Conservation (phyloP, 805 yeast genomes). For the Barnettozyma vustinii region DNA sequence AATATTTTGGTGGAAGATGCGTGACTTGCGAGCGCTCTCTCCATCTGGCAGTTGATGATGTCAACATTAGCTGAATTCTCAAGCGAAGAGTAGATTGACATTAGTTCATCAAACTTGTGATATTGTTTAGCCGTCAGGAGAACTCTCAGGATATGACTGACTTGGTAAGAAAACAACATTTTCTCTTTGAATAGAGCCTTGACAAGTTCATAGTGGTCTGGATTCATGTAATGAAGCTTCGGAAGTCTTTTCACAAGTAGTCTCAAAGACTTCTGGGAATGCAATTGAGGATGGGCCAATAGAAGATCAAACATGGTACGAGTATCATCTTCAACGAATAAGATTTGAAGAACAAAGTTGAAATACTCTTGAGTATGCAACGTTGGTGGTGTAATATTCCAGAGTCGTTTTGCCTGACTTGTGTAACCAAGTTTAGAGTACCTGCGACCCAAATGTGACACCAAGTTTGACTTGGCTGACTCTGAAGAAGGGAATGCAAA, state of each 20-base stretch:
- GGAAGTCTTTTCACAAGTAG: not conserved
- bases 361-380: not conserved
- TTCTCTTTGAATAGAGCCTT: not conserved
- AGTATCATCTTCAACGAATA: not conserved
- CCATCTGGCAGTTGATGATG: conserved; percentile 3
- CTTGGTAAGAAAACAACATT: not conserved
- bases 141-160: not conserved
- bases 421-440: not conserved
- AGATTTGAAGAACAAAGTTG: not conserved
- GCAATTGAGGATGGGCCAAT: not conserved
- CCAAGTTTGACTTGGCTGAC: conserved; percentile 2
- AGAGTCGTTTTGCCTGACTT: conserved; percentile 1
- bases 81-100: not conserved
- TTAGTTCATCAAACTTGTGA: conserved; percentile 1
- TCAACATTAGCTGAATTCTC: not conserved
- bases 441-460: not conserved
- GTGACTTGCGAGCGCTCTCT: not conserved
- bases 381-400: conserved; percentile 6
- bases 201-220: not conserved
- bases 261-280: not conserved
- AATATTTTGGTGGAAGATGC: not conserved
- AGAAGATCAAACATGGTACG: not conserved
- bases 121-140: not conserved
- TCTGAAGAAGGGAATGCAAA: not conserved
- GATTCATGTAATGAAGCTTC: not conserved